phyloP scores from a whole-genome alignment of 306 rosid genomes.

The Prunus armeniaca region DNA sequence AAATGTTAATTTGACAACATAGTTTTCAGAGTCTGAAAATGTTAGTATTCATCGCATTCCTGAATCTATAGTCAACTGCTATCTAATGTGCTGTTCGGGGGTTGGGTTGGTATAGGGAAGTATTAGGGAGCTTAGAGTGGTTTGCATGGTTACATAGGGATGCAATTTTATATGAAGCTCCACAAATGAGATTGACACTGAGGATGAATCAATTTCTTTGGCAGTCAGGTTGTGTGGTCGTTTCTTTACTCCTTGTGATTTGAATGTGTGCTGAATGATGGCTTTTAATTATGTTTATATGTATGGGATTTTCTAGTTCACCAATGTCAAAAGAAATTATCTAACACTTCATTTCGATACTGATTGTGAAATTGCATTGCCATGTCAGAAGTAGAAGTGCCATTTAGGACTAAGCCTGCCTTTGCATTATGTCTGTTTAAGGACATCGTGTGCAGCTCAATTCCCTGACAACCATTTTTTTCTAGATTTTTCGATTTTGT shows the following conservation, averaged over 20 bases:
- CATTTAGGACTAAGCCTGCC: background rate
- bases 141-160: background rate
- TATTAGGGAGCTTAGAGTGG: background rate
- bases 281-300: no score
- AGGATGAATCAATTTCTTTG: background rate
- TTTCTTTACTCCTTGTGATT: background rate
- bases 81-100: background rate
- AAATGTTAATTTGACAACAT: background rate
- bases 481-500: constrained; percentile 83
- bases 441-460: background rate
- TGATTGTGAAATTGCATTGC: background rate
- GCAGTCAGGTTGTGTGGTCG: background rate
- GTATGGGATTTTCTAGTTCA: background rate
- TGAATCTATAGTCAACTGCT: background rate
- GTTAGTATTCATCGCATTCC: background rate
- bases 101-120: background rate
- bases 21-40: background rate
- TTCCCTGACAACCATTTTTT: background rate
- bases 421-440: background rate
- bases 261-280: background rate
- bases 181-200: background rate
- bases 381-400: no score
- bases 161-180: background rate
- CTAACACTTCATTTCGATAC: no score
- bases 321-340: background rate